Conservation (phyloP, 768 basidiomycete species). For the Cystofilobasidium bisporidii region DNA sequence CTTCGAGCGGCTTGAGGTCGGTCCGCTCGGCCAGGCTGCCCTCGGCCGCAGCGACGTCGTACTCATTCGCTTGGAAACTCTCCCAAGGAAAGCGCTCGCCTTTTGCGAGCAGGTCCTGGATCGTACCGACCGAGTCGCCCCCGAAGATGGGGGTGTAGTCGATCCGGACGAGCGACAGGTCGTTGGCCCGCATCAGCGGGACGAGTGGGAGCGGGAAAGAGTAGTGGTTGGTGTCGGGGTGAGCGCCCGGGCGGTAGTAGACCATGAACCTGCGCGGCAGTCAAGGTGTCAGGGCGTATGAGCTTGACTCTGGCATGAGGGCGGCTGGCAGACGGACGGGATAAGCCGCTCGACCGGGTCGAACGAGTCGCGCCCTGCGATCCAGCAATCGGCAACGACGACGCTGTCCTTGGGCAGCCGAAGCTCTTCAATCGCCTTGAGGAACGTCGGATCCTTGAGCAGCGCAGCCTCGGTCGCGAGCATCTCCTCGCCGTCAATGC, state of each 20-base stretch:
- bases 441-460: conserved; percentile 8
- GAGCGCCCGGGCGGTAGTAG: conserved; percentile 10
- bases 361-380: neutral
- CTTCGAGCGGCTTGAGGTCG: conserved; percentile 4
- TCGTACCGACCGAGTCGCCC: neutral
- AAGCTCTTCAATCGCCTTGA: conserved; percentile 1
- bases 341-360: conserved; percentile 7
- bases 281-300: no score
- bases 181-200: no score
- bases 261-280: conserved; percentile 4
- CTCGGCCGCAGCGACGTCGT: neutral
- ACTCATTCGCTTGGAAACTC: neutral
- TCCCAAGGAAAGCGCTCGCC: neutral
- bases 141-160: no score
- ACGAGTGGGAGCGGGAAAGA: conserved; percentile 16
- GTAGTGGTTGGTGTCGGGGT: conserved; percentile 14
- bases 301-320: no score
- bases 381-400: neutral
- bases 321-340: neutral
- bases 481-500: conserved; percentile 24
- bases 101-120: neutral
- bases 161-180: no score
- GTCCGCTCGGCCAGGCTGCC: neutral
- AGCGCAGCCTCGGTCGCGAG: conserved; percentile 4
- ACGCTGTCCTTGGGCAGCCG: neutral